Conservation (phyloP, 495 filamentous ascomycete species). For the Eremomyces bilateralis region DNA sequence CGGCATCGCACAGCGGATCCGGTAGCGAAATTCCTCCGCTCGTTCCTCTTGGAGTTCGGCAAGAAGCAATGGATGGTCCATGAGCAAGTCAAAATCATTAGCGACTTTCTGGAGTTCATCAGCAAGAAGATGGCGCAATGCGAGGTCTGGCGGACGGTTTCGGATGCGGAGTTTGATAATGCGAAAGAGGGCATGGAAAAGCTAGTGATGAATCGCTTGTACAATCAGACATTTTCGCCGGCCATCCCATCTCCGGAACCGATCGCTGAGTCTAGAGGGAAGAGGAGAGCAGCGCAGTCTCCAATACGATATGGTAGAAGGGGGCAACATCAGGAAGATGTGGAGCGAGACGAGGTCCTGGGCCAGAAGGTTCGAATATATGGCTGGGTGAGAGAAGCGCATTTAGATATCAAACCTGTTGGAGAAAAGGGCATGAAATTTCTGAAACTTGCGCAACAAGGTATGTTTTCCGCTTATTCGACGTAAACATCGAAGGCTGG, state of each 20-base stretch:
- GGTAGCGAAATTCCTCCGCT: slow-evolving; percentile 83
- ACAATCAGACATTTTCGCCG: slow-evolving; percentile 89
- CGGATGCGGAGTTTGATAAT: slow-evolving; percentile 95
- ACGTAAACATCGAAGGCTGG: background rate
- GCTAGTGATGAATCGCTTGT: slow-evolving; percentile 94
- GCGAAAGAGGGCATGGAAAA: slow-evolving; percentile 99
- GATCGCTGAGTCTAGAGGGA: slow-evolving; percentile 46
- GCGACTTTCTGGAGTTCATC: slow-evolving; percentile 94
- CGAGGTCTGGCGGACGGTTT: slow-evolving; percentile 89
- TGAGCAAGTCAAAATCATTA: slow-evolving; percentile 96
- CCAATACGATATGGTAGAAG: slow-evolving; percentile 59
- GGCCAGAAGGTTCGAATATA: slow-evolving; percentile 95
- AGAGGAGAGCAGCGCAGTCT: slow-evolving; percentile 42
- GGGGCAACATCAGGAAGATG: slow-evolving; percentile 96
- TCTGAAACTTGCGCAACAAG: slow-evolving; percentile 70
- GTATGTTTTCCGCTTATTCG: slow-evolving; percentile 20
- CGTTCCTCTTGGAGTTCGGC: slow-evolving; percentile 82
- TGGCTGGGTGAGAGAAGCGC: slow-evolving; percentile 79
- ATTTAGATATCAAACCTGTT: slow-evolving; percentile 82
- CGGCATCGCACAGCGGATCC: slow-evolving; percentile 90
- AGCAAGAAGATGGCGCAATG: slow-evolving; percentile 97
- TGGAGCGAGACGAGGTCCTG: slow-evolving; percentile 85
- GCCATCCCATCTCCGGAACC: slow-evolving; percentile 65
- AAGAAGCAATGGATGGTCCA: slow-evolving; percentile 99
- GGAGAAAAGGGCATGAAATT: slow-evolving; percentile 71